Base-by-base conservation (phyloP, 768 basidiomycete genomes). In the Holtermanniella nyarrowii region DNA sequence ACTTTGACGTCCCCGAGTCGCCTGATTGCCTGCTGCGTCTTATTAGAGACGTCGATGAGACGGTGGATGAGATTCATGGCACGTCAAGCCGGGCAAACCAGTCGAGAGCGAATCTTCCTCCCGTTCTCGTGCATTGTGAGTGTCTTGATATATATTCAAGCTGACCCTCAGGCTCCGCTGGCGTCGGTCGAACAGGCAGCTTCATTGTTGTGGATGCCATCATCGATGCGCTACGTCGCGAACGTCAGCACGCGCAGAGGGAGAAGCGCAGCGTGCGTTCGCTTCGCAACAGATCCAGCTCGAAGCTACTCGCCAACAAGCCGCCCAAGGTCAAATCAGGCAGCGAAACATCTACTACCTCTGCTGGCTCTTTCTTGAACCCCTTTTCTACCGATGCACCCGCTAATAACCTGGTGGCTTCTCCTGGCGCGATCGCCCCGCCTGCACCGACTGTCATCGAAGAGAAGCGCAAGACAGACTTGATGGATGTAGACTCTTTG, bases 151-250 rank as follows among this genome's bases (percentile, higher is more conserved):
- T n/a, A 14, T 37, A 20, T 16, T n/a, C 21, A 18, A 21, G 45
- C 31, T 37, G 1, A 31, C 26, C 39, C 22, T 22, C 44, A 68
- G 66, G 91, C 66, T 90, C 88, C 25, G 93, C 93, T 0, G 93
- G 93, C 18, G 89, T 95, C 4, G 93, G 93, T 0, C 79, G 93
- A 40, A 96, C 93, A 0, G 93, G 93, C 20, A 86, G 85, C 22
- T 96, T 88, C 69, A 89, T 96, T 63, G 82, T 86, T 5, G 80
- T 93, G 20, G 69, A 72, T 51, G 61, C 68, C 13, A 60, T 71
- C 31, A 31, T 65, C 18, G 68, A 68, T 48, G 65, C 48, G 10
- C 48, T 71, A 4, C 53, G 60, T 5, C 50, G 63, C n/a, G 65
- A 65, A 40, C 41, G 52, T 40, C 52, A 48, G 16, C 13, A 37